Base-by-base conservation (phyloP, 2,329 filamentous ascomycete species). In the Diplodia corticola region DNA sequence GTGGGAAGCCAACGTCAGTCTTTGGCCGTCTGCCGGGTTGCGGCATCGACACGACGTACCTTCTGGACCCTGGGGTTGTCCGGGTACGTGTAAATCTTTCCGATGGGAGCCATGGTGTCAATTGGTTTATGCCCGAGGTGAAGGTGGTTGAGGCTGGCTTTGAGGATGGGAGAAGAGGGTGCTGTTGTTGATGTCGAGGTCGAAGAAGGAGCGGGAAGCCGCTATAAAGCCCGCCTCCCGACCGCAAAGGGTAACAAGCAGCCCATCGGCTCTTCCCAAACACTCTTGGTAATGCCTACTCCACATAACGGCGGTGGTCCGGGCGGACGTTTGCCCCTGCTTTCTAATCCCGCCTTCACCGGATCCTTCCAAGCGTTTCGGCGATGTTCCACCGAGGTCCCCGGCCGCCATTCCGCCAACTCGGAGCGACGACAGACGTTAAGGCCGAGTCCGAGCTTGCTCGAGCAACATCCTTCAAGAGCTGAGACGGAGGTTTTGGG, bases 91-190 rank as follows among this genome's bases (percentile, higher is more conserved):
- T 70, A 64, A 53, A 72, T 64, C 54, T 68, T 72, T 57, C 67
- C 70, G 65, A 72, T 71, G 44, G 70, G 70, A 20, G 70, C 57
- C 67, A 71, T 69, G 26, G 5, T 50, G 40, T 10, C 5, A 24
- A 28, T 54, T 17, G 40, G n/a, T 9, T 28, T 24, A 33, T 24
- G n/a, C 44, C 33, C 6, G 20, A 24, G 24, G 12, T 20, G 24
- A 57, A 35, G 33, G 4, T 35, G 10, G 33, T 7, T 22, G 22
- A 7, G 24, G 20, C 4, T 22, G 2, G 51, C 15, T 44, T 17
- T 30, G 35, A 4, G 17, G 55, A 30, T 44, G 6, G 17, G 37
- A 26, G 28, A 6, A 13, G 5, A 13, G 22, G 7, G 51, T 10
- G 20, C 4, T n/a, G 22, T 20, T n/a, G 37, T 9, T 17, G 35